These are phyloP conservation scores for Trifolium repens DNA, from an alignment of 306 rosid genomes.

Conservation along the genomic window DNA sequence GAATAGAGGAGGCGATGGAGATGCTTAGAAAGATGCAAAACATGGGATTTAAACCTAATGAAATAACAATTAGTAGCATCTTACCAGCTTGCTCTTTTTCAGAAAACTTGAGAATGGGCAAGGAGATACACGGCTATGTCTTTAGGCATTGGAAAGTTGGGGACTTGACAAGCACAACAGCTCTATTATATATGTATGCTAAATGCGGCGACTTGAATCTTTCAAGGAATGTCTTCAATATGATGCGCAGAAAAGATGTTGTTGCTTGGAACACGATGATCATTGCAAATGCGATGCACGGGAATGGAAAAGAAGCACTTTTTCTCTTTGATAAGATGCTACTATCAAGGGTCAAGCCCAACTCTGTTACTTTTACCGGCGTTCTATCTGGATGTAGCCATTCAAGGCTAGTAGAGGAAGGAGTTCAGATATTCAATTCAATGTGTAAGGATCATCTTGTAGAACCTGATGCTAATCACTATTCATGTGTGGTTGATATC, in stretches of 20 bases:
- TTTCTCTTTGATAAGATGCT: conserved; percentile 52
- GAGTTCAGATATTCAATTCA: conserved; percentile 49
- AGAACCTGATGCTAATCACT: conserved; percentile 58
- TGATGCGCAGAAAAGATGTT: conserved; percentile 53
- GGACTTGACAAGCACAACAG: conserved; percentile 52
- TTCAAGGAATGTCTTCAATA: conserved; percentile 44
- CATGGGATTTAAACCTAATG: conserved; percentile 58
- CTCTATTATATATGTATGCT: conserved; percentile 55
- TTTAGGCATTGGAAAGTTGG: conserved; percentile 49
- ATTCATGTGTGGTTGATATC: conserved; percentile 59
- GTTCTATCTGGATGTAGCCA: conserved; percentile 68
- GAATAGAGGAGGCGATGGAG: conserved; percentile 48
- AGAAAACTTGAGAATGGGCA: conserved; percentile 61
- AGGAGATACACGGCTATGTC: conserved; percentile 59
- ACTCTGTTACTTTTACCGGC: conserved; percentile 58
- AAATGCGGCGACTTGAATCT: conserved; percentile 66
- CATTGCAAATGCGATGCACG: conserved; percentile 62
- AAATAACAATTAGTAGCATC: conserved; percentile 53
- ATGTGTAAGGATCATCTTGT: conserved; percentile 55
- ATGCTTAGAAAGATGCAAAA: conserved; percentile 62
- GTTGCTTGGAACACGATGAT: conserved; percentile 70
- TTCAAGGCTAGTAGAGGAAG: conserved; percentile 58
- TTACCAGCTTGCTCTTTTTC: conserved; percentile 60
- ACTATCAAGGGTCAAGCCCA: conserved; percentile 51
- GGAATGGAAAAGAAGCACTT: conserved; percentile 60